These are phyloP conservation scores for Voacanga thouarsii DNA, from an alignment of 257 asterid species.

Conservation along the genomic window DNA sequence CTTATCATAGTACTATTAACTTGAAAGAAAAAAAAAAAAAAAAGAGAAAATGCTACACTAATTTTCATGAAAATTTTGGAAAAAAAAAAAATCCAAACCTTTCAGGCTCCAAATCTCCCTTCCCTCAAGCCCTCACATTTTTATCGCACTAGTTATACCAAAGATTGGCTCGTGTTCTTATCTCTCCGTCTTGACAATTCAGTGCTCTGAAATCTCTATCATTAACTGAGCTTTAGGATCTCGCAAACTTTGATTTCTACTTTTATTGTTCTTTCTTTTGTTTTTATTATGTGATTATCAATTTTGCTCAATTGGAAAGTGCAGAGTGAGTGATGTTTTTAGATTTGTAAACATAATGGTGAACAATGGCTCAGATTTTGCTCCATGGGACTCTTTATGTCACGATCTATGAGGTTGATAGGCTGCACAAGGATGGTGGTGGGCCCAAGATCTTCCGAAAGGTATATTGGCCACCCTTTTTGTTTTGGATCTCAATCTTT, in stretches of 20 bases:
- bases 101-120: too few species aligned
- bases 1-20: too few species aligned
- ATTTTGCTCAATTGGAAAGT: neutral
- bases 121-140: too few species aligned
- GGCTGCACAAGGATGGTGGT: slow-evolving; percentile 24
- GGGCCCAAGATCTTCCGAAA: slow-evolving; percentile 33
- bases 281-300: neutral
- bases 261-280: too few species aligned
- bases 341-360: slow-evolving; percentile 12
- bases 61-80: too few species aligned
- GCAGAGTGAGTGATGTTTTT: neutral
- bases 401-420: slow-evolving; percentile 42
- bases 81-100: too few species aligned
- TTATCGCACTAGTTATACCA: too few species aligned
- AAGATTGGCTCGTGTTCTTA: slow-evolving; percentile 17
- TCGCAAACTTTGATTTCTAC: neutral
- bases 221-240: slow-evolving; percentile 1
- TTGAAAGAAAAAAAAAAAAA: too few species aligned
- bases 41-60: too few species aligned
- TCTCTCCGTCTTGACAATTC: too few species aligned
- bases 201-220: too few species aligned
- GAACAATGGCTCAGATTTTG: slow-evolving; percentile 32
- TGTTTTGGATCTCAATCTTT: slow-evolving; percentile 6
- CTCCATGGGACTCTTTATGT: slow-evolving; percentile 50
- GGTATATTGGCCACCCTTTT: slow-evolving; percentile 19